phyloP scores from a whole-genome alignment of 495 filamentous ascomycete genomes.

The Cudoniella acicularis region DNA sequence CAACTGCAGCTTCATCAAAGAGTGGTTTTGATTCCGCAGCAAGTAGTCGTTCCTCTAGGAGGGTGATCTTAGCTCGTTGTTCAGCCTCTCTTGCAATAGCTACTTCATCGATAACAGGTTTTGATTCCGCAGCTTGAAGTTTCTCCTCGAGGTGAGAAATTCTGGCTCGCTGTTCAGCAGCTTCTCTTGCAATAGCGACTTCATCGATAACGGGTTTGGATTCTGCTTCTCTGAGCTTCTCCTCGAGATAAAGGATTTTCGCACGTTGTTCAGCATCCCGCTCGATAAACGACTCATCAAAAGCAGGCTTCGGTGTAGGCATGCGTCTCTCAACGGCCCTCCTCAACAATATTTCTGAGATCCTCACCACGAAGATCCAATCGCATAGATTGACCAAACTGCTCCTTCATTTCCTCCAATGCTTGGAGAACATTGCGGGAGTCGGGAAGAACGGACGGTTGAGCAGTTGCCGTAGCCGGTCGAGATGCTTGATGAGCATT shows the following conservation, averaged over 20 bases:
- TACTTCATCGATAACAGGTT: slow-evolving; percentile 28
- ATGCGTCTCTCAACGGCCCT: slow-evolving; percentile 50
- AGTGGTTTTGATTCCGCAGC: slow-evolving; percentile 39
- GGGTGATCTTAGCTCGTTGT: slow-evolving; percentile 22
- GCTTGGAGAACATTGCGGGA: slow-evolving; percentile 51
- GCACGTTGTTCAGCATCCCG: slow-evolving; percentile 23
- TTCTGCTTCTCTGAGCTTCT: slow-evolving; percentile 33
- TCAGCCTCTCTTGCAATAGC: slow-evolving; percentile 21
- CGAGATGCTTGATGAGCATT: slow-evolving; percentile 46
- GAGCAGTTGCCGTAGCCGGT: slow-evolving; percentile 13
- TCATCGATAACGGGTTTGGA: slow-evolving; percentile 20
- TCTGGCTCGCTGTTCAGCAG: not conserved
- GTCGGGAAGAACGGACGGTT: slow-evolving; percentile 35
- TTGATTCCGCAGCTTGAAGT: slow-evolving; percentile 19
- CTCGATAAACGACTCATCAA: slow-evolving; percentile 33
- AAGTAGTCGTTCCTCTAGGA: slow-evolving; percentile 41
- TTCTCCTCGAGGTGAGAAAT: not conserved
- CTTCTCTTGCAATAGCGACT: not conserved
- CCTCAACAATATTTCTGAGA: slow-evolving; percentile 54
- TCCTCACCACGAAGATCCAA: slow-evolving; percentile 50
- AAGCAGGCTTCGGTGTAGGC: slow-evolving; percentile 26
- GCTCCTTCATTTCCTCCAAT: slow-evolving; percentile 54
- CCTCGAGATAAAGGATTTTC: slow-evolving; percentile 36
- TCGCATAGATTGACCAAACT: slow-evolving; percentile 40
- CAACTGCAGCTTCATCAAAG: not conserved